These are phyloP conservation scores for Diaporthe sp. DNA, from an alignment of 2,329 filamentous ascomycete species.

Conservation along the genomic window DNA sequence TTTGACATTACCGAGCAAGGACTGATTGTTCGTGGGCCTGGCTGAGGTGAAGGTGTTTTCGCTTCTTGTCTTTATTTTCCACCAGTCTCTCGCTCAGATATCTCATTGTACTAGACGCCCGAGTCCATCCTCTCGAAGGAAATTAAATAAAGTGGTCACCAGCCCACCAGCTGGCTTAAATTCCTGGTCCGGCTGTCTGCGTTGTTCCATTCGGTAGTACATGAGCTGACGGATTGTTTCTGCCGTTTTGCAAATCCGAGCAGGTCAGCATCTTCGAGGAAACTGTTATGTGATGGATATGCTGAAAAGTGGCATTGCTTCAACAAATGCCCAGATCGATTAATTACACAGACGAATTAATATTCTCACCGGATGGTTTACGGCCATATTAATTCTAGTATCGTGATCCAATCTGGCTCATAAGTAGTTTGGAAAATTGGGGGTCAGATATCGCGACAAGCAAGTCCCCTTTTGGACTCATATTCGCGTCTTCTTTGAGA, in stretches of 20 bases:
- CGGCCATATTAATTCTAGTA: background rate
- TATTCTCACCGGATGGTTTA: background rate
- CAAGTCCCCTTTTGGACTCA: too few relatives aligned
- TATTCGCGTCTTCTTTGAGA: rapidly evolving
- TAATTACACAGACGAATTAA: background rate
- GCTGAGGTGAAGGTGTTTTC: background rate
- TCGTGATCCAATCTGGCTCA: background rate
- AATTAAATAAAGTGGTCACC: background rate
- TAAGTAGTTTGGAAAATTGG: background rate
- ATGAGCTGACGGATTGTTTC: background rate
- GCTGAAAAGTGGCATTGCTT: background rate
- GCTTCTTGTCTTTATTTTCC: conserved; percentile 1
- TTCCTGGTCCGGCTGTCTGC: too few relatives aligned
- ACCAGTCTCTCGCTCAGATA: conserved; percentile 2
- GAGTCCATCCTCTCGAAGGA: background rate
- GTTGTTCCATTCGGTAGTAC: background rate
- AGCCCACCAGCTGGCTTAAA: background rate
- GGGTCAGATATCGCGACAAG: background rate
- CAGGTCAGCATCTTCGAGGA: background rate
- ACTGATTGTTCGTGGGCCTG: background rate
- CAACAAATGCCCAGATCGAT: too few relatives aligned
- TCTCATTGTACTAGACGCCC: background rate
- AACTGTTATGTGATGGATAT: background rate
- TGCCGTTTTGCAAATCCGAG: background rate
- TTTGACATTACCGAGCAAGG: background rate